Evolutionary conservation across 1,139 yeast genomes (phyloP).

Genomic region (Pichia kudriavzevii): DNA sequence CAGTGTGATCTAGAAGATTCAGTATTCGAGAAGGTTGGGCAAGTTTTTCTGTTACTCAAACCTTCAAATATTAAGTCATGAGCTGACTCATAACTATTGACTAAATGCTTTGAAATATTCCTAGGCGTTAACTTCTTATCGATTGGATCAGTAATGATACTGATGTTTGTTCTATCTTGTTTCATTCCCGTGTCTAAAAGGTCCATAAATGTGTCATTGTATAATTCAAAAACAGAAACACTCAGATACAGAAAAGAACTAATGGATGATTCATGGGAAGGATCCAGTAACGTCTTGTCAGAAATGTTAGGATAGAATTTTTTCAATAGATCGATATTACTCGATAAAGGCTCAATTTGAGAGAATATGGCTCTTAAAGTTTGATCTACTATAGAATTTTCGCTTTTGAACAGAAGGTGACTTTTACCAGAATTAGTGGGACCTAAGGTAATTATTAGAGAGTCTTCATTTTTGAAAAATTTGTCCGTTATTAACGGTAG

Average conservation of each 20-base stretch:
- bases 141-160: constrained; percentile 26
- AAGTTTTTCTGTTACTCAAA: constrained; percentile 19
- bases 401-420: constrained; percentile 26
- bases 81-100: constrained; percentile 26
- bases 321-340: constrained; percentile 6
- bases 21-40: constrained; percentile 20
- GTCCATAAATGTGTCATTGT: constrained; percentile 35
- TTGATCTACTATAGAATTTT: constrained; percentile 15
- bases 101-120: constrained; percentile 29
- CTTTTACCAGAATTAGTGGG: constrained; percentile 45
- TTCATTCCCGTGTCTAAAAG: constrained; percentile 24
- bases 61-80: constrained; percentile 17
- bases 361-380: constrained; percentile 19
- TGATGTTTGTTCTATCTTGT: constrained; percentile 16
- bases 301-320: constrained; percentile 8
- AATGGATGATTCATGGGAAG: constrained; percentile 3
- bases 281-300: constrained; percentile 1
- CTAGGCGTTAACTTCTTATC: constrained; percentile 34
- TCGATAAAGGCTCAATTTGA: constrained; percentile 7
- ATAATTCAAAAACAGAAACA: constrained; percentile 37
- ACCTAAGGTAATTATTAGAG: constrained; percentile 40
- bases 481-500: constrained; percentile 20
- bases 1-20: constrained; percentile 27
- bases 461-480: constrained; percentile 31
- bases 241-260: constrained; percentile 14